Conservation (phyloP, 2,329 filamentous ascomycete genomes). For the Penicillium glabrum region DNA sequence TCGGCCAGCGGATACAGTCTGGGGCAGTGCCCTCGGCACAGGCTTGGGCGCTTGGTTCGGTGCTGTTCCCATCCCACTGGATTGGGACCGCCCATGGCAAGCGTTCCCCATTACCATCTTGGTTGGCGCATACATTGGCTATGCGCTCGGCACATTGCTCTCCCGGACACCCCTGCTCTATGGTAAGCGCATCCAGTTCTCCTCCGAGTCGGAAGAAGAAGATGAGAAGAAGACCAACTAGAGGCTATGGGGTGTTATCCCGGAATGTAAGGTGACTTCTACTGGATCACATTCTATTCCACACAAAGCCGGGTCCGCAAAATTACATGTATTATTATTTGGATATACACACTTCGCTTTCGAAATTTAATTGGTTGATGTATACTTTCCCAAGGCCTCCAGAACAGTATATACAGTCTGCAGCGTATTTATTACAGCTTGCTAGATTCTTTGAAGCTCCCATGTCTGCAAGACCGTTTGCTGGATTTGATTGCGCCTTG, state of each 20-base stretch:
- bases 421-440: slow-evolving; percentile 11
- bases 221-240: slow-evolving; percentile 22
- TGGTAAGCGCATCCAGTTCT: slow-evolving; percentile 37
- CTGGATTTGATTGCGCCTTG: slow-evolving; percentile 19
- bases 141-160: slow-evolving; percentile 58
- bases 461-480: slow-evolving; percentile 16
- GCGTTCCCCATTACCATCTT: slow-evolving; percentile 94
- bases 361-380: neutral
- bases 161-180: slow-evolving; percentile 32
- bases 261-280: neutral
- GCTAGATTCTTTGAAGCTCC: slow-evolving; percentile 16
- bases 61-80: slow-evolving; percentile 89
- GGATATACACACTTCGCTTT: neutral
- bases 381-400: neutral
- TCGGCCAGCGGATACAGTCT: slow-evolving; percentile 77
- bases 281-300: neutral
- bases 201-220: slow-evolving; percentile 18
- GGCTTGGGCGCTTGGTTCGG: slow-evolving; percentile 86
- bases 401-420: neutral
- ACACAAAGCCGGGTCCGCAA: neutral
- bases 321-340: neutral
- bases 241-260: neutral
- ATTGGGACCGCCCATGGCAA: slow-evolving; percentile 99
- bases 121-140: slow-evolving; percentile 77
- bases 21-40: slow-evolving; percentile 77